phyloP scores from a whole-genome alignment of 441 rosid species.

The Adansonia grandidieri region DNA sequence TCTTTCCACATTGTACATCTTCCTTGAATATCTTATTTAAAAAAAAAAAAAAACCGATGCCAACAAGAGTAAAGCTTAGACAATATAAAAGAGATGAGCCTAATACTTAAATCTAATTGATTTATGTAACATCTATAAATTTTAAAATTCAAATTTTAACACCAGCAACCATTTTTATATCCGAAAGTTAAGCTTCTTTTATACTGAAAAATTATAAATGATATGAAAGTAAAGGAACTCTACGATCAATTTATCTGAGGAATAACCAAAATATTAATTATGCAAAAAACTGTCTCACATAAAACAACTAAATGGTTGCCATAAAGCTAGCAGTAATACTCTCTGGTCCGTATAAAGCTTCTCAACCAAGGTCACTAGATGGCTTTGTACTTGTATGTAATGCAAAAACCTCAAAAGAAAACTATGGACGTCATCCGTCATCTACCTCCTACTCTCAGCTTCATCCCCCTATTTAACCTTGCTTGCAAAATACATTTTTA shows the following conservation, averaged over 20 bases:
- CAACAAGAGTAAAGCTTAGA: too few relatives aligned
- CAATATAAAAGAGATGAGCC: too few relatives aligned
- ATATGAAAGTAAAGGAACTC: neutral
- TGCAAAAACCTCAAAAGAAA: constrained; percentile 10
- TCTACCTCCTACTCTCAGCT: neutral
- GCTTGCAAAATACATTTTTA: constrained; percentile 16
- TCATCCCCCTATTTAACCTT: neutral
- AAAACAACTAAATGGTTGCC: neutral
- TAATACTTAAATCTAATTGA: too few relatives aligned
- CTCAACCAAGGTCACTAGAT: neutral
- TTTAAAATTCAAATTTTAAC: constrained; percentile 11
- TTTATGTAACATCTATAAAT: too few relatives aligned
- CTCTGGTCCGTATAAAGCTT: constrained; percentile 8
- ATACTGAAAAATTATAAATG: neutral
- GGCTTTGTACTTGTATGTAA: neutral
- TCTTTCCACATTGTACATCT: too few relatives aligned
- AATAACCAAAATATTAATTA: neutral
- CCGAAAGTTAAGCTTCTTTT: too few relatives aligned
- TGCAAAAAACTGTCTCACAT: neutral
- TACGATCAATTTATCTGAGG: neutral
- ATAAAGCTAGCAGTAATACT: neutral
- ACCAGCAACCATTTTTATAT: neutral
- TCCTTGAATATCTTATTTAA: too few relatives aligned
- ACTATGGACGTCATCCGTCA: neutral
- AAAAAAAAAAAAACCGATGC: too few relatives aligned